Conservation (phyloP, 1,284 basidiomycete species). For the Boletus sp. region DNA sequence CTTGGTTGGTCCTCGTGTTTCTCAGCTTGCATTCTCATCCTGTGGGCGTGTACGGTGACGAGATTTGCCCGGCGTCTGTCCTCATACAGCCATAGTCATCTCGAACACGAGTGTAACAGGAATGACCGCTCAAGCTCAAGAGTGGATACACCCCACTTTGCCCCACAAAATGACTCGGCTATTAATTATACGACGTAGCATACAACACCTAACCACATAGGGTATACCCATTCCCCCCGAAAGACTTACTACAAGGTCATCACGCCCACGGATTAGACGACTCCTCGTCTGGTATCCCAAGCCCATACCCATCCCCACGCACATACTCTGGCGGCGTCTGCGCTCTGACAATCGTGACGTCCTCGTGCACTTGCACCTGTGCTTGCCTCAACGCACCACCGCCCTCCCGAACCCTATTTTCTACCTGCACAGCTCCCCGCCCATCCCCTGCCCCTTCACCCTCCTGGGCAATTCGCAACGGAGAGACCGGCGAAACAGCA, state of each 20-base stretch:
- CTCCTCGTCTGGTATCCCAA: constrained; percentile 12
- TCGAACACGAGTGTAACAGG: no score
- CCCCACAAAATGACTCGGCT: no score
- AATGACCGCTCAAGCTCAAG: no score
- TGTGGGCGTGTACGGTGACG: no score
- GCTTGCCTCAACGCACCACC: no score
- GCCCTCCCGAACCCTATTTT: no score
- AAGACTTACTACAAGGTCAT: not conserved
- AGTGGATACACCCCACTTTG: no score
- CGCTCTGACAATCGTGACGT: constrained; percentile 1
- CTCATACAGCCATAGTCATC: no score
- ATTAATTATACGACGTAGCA: not conserved
- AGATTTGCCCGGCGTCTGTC: no score
- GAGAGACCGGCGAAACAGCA: not conserved
- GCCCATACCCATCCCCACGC: constrained; percentile 4
- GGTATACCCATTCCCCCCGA: not conserved
- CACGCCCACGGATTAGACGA: constrained; percentile 29
- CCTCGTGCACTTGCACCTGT: constrained; percentile 1
- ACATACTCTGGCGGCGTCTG: constrained; percentile 23
- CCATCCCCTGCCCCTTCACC: not conserved
- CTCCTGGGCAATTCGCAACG: not conserved
- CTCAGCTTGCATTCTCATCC: no score
- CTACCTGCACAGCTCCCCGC: no score
- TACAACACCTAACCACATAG: not conserved
- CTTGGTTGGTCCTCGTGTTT: no score